These are phyloP conservation scores for Raddia guianensis DNA, from an alignment of 176 grass and related monocot species.

Conservation along the genomic window DNA sequence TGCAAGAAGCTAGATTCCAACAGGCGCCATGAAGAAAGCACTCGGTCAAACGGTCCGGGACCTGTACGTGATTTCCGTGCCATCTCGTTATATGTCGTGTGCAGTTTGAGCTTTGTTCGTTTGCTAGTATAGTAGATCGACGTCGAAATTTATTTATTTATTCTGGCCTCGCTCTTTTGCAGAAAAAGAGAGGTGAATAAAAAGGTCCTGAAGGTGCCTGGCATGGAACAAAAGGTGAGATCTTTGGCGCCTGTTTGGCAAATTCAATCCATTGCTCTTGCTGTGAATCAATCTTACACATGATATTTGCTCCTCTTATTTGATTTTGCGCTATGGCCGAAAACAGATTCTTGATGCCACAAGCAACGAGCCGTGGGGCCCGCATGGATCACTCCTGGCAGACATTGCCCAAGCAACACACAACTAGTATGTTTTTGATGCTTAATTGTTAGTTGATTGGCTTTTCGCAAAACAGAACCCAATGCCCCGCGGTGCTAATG, in stretches of 20 bases:
- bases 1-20: slow-evolving; percentile 31
- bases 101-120: not conserved
- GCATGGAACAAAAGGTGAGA: slow-evolving; percentile 86
- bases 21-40: slow-evolving; percentile 82
- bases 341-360: slow-evolving; percentile 93
- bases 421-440: slow-evolving; percentile 64
- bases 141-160: not conserved
- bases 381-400: slow-evolving; percentile 88
- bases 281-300: not conserved
- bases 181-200: slow-evolving; percentile 97
- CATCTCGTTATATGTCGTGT: not conserved
- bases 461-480: not conserved
- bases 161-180: not conserved
- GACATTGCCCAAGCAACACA: slow-evolving; percentile 82
- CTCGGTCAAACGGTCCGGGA: slow-evolving; percentile 98
- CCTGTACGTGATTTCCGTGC: slow-evolving; percentile 56
- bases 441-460: not conserved
- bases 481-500: slow-evolving; percentile 14
- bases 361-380: slow-evolving; percentile 98
- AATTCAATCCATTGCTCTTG: not conserved
- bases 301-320: not conserved
- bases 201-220: slow-evolving; percentile 94
- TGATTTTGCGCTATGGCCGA: not conserved
- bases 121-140: slow-evolving; percentile 6
- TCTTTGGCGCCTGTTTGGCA: not conserved